Conservation (phyloP, 2,329 filamentous ascomycete species). For the Trichophyton simii region DNA sequence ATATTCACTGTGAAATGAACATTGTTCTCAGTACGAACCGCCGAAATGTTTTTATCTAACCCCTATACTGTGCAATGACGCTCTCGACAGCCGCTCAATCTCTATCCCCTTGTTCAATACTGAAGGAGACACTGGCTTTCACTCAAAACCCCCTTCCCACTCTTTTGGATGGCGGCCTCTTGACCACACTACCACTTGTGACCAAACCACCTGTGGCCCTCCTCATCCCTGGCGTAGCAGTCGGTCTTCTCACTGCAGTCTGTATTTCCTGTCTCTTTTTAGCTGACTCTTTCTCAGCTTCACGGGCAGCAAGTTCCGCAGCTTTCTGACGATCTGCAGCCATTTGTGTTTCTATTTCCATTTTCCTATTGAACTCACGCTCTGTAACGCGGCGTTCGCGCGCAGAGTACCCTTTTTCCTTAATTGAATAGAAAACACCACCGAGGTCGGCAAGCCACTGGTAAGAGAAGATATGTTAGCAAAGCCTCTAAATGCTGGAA, state of each 20-base stretch:
- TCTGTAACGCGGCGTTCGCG: conserved; percentile 78
- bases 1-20: too few species aligned
- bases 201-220: conserved; percentile 19
- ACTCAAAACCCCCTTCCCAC: conserved; percentile 21
- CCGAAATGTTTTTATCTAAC: neutral
- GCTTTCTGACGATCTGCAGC: conserved; percentile 61
- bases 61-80: neutral
- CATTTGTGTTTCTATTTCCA: conserved; percentile 91
- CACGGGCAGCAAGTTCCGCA: conserved; percentile 29
- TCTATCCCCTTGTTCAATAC: neutral
- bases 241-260: conserved; percentile 26
- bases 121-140: neutral
- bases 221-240: conserved; percentile 17
- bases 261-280: conserved; percentile 27
- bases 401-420: conserved; percentile 90
- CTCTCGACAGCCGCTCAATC: neutral
- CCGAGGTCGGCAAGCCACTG: conserved; percentile 88
- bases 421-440: conserved; percentile 92
- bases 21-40: neutral
- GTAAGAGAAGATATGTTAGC: neutral
- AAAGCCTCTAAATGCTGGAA: neutral
- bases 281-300: conserved; percentile 25
- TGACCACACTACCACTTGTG: conserved; percentile 27
- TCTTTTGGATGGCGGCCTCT: conserved; percentile 26
- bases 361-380: conserved; percentile 79